Evolutionary conservation across 2,329 filamentous ascomycete genomes (phyloP).

Genomic region (Ceratocystis alfenasii): DNA sequence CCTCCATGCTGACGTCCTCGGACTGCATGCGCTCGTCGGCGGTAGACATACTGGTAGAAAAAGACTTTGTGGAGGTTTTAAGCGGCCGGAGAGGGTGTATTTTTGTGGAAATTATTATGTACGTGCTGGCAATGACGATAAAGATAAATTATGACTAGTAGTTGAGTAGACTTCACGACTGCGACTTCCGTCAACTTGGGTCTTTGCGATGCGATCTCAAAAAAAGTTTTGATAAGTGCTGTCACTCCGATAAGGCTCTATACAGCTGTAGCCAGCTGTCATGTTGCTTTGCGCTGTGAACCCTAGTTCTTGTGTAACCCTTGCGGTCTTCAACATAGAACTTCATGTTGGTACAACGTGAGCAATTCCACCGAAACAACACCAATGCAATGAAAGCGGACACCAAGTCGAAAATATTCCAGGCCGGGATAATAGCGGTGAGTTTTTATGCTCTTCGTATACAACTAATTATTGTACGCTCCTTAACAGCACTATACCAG

Average conservation of each 20-base stretch:
- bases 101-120: background rate
- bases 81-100: background rate
- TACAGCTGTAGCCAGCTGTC: background rate
- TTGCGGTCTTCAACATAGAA: background rate
- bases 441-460: too few relatives aligned
- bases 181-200: background rate
- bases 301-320: background rate
- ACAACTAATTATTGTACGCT: background rate
- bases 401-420: too few relatives aligned
- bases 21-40: constrained; percentile 19
- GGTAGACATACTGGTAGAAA: constrained; percentile 15
- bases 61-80: background rate
- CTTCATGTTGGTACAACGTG: background rate
- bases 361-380: background rate
- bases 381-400: too few relatives aligned
- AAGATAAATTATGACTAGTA: background rate
- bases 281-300: too few relatives aligned
- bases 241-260: background rate
- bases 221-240: constrained; percentile 9
- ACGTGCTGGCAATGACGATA: background rate
- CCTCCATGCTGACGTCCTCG: constrained; percentile 35
- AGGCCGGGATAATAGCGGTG: too few relatives aligned
- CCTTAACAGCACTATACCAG: too few relatives aligned
- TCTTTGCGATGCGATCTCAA: constrained; percentile 8
- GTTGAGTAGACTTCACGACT: background rate